Evolutionary conservation across 352 stramenopile species (phyloP).

Genomic region (Globisporangium lucens): DNA sequence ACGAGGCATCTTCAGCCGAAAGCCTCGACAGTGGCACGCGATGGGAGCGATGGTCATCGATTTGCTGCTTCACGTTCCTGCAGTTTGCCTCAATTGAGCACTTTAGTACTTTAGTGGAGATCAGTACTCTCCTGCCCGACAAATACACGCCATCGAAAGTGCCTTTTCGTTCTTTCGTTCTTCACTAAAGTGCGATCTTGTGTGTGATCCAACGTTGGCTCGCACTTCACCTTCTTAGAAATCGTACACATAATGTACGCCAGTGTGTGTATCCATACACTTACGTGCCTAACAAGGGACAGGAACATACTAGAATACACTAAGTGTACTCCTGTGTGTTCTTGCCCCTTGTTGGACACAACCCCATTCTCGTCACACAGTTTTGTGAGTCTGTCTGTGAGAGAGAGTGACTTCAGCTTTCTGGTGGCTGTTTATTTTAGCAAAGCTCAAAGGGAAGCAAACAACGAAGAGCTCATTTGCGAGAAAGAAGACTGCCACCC

Average conservation of each 20-base stretch:
- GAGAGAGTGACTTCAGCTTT: not conserved
- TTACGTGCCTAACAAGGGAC: too few relatives aligned
- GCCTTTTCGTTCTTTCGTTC: not conserved
- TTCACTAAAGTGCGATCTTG: too few relatives aligned
- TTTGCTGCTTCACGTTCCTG: not conserved
- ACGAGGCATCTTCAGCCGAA: not conserved
- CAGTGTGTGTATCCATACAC: not conserved
- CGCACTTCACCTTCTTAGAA: not conserved
- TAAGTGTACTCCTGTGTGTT: not conserved
- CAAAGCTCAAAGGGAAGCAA: not conserved
- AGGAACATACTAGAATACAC: too few relatives aligned
- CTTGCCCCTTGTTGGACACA: not conserved
- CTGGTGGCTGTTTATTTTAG: not conserved
- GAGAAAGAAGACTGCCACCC: not conserved
- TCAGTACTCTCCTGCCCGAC: not conserved
- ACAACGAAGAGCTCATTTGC: not conserved
- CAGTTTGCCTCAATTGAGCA: too few relatives aligned
- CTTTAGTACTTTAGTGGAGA: too few relatives aligned
- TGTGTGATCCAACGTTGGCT: too few relatives aligned
- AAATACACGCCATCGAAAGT: slow-evolving; percentile 15
- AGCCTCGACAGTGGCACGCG: not conserved
- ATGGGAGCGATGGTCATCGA: not conserved
- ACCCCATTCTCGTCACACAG: too few relatives aligned
- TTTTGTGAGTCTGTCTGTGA: not conserved
- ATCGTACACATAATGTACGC: not conserved